Evolutionary conservation across 2,329 filamentous ascomycete genomes (phyloP).

Genomic region (Cephalotrichum gorgonifer): DNA sequence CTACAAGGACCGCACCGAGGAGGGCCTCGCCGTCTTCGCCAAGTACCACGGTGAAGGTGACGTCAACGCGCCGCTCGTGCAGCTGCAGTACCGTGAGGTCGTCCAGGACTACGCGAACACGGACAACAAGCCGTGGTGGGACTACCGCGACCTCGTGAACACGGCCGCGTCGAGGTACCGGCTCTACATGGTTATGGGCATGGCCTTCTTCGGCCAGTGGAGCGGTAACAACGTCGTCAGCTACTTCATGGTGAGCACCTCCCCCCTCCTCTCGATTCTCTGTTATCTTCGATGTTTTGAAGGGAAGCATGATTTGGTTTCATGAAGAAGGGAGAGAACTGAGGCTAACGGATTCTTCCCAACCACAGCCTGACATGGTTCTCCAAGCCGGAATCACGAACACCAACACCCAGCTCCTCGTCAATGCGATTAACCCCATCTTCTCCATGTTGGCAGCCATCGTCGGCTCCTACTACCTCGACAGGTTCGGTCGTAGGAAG

Average conservation of each 20-base stretch:
- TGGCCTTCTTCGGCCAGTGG: constrained; percentile 59
- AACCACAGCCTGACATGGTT: constrained; percentile 27
- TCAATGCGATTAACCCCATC: constrained; percentile 46
- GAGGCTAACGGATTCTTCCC: constrained; percentile 9
- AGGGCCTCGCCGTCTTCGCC: constrained; percentile 50
- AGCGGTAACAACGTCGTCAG: constrained; percentile 57
- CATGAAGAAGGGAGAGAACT: background rate
- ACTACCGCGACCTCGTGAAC: constrained; percentile 49
- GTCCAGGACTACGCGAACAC: constrained; percentile 47
- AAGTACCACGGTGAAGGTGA: constrained; percentile 56
- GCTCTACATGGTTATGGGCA: constrained; percentile 48
- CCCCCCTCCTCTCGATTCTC: constrained; percentile 4
- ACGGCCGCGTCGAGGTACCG: constrained; percentile 56
- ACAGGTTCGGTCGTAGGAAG: constrained; percentile 39
- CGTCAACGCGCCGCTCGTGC: constrained; percentile 46
- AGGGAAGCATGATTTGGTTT: too few relatives aligned
- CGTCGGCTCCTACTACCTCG: constrained; percentile 36
- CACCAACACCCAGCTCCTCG: constrained; percentile 23
- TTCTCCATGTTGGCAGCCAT: constrained; percentile 49
- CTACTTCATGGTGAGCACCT: constrained; percentile 53
- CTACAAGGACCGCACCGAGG: constrained; percentile 50
- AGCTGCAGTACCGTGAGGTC: constrained; percentile 58
- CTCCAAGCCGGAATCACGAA: constrained; percentile 25
- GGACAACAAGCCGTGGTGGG: constrained; percentile 29
- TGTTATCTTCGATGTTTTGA: too few relatives aligned